Conservation (phyloP, 2,329 filamentous ascomycete species). For the Ceratocystis eucalypticola region DNA sequence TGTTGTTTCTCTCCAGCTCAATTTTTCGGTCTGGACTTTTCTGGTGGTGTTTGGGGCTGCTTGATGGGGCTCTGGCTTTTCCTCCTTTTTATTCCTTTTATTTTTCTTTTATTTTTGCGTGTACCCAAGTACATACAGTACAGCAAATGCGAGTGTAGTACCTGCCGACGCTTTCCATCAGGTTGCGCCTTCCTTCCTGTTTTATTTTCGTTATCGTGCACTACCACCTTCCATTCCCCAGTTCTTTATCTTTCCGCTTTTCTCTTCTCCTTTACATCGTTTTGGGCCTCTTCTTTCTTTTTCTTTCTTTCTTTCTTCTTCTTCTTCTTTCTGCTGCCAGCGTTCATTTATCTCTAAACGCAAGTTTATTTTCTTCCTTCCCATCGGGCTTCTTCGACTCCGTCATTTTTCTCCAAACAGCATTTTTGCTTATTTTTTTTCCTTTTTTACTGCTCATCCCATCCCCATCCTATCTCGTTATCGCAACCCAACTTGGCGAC, state of each 20-base stretch:
- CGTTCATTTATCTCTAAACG: background rate
- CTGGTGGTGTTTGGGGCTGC: background rate
- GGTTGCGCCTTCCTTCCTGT: background rate
- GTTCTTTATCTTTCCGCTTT: background rate
- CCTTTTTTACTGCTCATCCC: background rate
- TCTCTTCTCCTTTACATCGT: background rate
- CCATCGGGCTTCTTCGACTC: background rate
- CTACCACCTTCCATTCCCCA: background rate
- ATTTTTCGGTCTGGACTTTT: background rate
- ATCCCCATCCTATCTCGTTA: slow-evolving; percentile 3
- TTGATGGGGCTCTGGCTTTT: no score
- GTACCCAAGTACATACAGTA: background rate
- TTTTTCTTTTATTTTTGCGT: background rate
- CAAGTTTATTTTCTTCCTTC: background rate
- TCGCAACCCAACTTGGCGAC: slow-evolving; percentile 2
- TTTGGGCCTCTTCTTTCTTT: background rate
- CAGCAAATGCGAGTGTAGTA: background rate
- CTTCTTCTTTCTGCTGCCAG: background rate
- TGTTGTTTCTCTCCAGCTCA: background rate
- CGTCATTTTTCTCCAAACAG: background rate
- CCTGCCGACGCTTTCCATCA: background rate
- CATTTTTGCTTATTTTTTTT: background rate
- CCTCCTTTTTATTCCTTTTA: slow-evolving; percentile 3
- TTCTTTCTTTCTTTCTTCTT: background rate
- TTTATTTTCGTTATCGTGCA: slow-evolving; percentile 3